These are phyloP conservation scores for Phytomonas sp. DNA, from an alignment of 208 protist genomes.

Conservation along the genomic window DNA sequence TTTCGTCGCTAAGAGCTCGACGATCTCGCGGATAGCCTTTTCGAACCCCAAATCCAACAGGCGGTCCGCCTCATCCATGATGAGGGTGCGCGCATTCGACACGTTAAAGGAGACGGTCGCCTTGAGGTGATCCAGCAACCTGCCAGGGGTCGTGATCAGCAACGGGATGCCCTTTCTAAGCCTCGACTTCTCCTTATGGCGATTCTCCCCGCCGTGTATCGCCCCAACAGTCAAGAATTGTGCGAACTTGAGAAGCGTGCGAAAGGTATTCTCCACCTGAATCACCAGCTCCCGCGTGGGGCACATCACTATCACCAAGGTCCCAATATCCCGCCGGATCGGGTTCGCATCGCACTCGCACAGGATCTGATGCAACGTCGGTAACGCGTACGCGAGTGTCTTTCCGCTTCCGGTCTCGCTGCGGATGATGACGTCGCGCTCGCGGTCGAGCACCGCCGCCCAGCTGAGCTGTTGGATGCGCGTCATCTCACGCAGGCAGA, in stretches of 20 bases:
- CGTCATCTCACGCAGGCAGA: constrained; percentile 70
- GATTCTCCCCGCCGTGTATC: constrained; percentile 71
- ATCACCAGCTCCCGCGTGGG: constrained; percentile 83
- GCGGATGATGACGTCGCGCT: constrained; percentile 79
- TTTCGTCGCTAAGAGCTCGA: constrained; percentile 75
- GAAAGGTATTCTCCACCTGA: constrained; percentile 70
- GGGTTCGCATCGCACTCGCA: constrained; percentile 64
- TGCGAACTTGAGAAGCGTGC: constrained; percentile 61
- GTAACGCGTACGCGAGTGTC: constrained; percentile 89
- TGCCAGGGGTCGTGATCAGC: constrained; percentile 79
- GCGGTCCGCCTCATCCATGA: constrained; percentile 97
- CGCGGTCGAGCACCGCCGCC: constrained; percentile 56
- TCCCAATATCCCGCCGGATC: constrained; percentile 66
- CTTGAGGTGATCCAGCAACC: constrained; percentile 85
- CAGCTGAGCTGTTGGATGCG: constrained; percentile 93
- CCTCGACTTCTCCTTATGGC: constrained; percentile 83
- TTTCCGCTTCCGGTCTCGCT: constrained; percentile 92
- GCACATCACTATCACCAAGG: constrained; percentile 76
- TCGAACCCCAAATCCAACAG: constrained; percentile 99
- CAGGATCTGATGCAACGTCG: constrained; percentile 89
- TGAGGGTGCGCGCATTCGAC: constrained; percentile 73
- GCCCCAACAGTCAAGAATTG: constrained; percentile 81
- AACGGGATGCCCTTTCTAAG: constrained; percentile 78
- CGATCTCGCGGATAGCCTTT: constrained; percentile 95
- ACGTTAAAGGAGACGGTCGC: constrained; percentile 62